A percentile compares a stretch with the other conserved stretches of the same genome.
Evolutionary conservation across 2,329 filamentous ascomycete species (phyloP).

Genomic region (Tolypocladium album): DNA sequence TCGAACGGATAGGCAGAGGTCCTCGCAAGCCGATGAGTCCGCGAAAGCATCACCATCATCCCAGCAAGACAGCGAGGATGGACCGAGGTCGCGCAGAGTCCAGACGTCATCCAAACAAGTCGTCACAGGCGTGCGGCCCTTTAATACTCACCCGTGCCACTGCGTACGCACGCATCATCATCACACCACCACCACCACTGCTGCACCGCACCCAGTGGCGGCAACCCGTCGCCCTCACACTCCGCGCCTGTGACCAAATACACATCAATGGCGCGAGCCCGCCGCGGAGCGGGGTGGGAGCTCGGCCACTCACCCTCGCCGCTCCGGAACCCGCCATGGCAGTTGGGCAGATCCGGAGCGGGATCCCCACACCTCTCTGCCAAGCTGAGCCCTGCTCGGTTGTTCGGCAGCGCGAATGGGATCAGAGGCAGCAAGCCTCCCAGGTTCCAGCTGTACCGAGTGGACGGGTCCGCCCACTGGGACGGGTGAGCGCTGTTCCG

Average conservation of each 20-base stretch:
- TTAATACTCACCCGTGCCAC: not conserved
- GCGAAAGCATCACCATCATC: not conserved
- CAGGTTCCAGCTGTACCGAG: no score
- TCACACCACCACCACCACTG: not conserved
- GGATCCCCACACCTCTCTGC: not conserved
- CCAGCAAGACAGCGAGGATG: not conserved
- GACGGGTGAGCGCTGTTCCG: no score
- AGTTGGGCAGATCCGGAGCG: not conserved
- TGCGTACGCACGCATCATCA: not conserved
- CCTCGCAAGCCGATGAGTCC: not conserved
- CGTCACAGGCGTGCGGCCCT: not conserved
- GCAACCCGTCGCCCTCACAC: not conserved
- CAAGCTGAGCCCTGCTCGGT: not conserved
- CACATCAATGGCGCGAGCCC: not conserved
- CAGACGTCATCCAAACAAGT: not conserved
- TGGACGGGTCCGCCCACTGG: not conserved
- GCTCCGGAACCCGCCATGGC: not conserved
- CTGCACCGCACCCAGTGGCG: not conserved
- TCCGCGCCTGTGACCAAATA: not conserved
- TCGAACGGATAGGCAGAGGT: not conserved
- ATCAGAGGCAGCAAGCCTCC: not conserved
- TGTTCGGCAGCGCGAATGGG: not conserved
- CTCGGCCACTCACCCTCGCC: not conserved
- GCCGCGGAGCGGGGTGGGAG: not conserved
- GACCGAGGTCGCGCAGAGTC: not conserved